phyloP scores from a whole-genome alignment of 148 eudicot genomes.

The Limonium bicolor region DNA sequence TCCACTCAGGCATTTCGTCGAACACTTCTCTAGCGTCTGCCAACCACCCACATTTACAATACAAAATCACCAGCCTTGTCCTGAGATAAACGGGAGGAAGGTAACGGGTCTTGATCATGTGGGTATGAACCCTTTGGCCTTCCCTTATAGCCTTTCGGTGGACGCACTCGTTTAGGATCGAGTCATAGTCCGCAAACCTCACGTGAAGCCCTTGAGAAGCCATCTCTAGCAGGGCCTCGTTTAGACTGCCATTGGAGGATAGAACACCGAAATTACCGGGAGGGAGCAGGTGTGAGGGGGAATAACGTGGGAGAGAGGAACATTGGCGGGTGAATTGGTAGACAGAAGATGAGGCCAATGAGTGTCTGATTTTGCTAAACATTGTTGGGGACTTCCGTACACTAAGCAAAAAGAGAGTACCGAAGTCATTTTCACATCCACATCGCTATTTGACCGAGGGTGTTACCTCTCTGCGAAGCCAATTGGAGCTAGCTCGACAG shows the following conservation, averaged over 20 bases:
- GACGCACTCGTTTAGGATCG: slow-evolving; percentile 55
- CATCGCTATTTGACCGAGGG: too few relatives aligned
- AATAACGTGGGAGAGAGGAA: too few relatives aligned
- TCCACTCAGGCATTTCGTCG: slow-evolving; percentile 44
- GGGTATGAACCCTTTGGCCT: slow-evolving; percentile 86
- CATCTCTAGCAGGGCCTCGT: slow-evolving; percentile 49
- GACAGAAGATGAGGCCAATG: too few relatives aligned
- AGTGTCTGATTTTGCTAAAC: too few relatives aligned
- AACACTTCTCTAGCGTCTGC: slow-evolving; percentile 29
- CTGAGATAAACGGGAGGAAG: slow-evolving; percentile 46
- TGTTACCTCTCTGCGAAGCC: too few relatives aligned
- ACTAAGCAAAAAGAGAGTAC: too few relatives aligned
- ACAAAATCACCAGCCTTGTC: slow-evolving; percentile 54
- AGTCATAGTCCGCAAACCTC: slow-evolving; percentile 53
- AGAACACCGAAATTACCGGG: too few relatives aligned
- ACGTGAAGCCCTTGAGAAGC: slow-evolving; percentile 35
- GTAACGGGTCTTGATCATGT: slow-evolving; percentile 68
- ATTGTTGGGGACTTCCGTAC: too few relatives aligned
- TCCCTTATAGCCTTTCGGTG: slow-evolving; percentile 33
- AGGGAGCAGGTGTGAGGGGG: too few relatives aligned
- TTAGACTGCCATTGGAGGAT: slow-evolving; percentile 33
- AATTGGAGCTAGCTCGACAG: too few relatives aligned
- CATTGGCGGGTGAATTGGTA: too few relatives aligned
- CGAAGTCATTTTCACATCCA: too few relatives aligned
- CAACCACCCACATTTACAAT: slow-evolving; percentile 18